Conservation (phyloP, 2,329 filamentous ascomycete species). For the Grosmannia serpens region DNA sequence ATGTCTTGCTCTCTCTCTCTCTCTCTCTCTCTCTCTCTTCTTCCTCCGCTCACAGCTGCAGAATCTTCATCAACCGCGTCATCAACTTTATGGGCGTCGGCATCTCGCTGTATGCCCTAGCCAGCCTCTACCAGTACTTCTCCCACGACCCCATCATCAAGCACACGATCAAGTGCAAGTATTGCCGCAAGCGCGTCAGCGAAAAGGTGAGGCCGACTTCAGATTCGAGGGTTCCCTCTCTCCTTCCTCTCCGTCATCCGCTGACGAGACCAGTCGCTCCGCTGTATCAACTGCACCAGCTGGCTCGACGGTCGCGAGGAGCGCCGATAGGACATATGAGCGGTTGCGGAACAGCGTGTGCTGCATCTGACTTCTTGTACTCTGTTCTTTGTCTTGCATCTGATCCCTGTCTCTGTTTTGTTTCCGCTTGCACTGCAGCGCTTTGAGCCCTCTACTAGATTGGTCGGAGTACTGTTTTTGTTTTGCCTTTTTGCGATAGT, state of each 20-base stretch:
- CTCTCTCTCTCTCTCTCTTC: constrained; percentile 3
- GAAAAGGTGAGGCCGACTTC: constrained; percentile 38
- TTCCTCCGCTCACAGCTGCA: background rate
- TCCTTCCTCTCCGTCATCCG: background rate
- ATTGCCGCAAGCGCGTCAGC: constrained; percentile 52
- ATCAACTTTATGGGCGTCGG: constrained; percentile 57
- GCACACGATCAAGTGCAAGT: constrained; percentile 55
- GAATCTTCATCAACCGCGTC: constrained; percentile 47
- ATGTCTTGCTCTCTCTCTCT: background rate
- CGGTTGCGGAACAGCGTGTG: background rate
- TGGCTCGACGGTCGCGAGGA: constrained; percentile 41
- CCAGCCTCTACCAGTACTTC: constrained; percentile 47
- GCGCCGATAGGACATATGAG: constrained; percentile 7
- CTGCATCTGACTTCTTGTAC: background rate
- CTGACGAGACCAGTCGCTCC: constrained; percentile 21
- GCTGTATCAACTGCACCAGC: constrained; percentile 38
- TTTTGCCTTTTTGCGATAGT: background rate
- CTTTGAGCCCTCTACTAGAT: no score
- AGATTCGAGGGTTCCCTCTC: background rate
- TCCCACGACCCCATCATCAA: constrained; percentile 60
- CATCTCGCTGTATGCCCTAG: constrained; percentile 52
- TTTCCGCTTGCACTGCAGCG: background rate
- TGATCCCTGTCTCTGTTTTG: background rate
- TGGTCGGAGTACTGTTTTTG: no score
- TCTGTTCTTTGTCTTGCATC: background rate